These are phyloP conservation scores for Solanum aculeatissimum DNA, from an alignment of 305 asterid species.

Conservation along the genomic window DNA sequence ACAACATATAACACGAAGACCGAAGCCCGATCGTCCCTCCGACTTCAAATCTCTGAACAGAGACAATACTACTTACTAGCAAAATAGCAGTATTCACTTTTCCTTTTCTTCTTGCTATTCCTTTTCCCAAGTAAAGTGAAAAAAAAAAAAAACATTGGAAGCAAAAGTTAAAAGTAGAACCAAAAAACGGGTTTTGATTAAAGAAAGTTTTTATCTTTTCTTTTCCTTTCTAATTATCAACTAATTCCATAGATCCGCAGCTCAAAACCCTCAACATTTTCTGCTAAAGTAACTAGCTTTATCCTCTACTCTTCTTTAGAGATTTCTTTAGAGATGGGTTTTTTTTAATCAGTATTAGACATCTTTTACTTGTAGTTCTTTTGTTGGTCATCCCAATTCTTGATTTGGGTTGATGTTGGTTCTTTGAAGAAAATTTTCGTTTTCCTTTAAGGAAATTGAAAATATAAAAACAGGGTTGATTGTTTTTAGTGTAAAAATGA, in stretches of 20 bases:
- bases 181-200: background rate
- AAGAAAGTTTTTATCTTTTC: background rate
- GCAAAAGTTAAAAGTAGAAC: background rate
- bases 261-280: background rate
- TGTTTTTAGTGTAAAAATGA: conserved; percentile 34
- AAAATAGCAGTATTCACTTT: background rate
- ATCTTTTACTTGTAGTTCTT: background rate
- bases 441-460: too few relatives aligned
- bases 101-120: background rate
- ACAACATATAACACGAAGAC: background rate
- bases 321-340: background rate
- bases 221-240: background rate
- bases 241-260: conserved; percentile 26
- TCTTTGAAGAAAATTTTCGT: background rate
- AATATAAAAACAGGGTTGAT: too few relatives aligned
- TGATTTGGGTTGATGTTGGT: background rate
- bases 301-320: background rate
- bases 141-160: background rate
- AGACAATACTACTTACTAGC: background rate
- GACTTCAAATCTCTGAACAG: background rate
- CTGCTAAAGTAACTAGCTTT: conserved; percentile 3
- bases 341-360: background rate
- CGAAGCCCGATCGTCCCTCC: background rate
- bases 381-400: background rate
- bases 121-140: background rate